Evolutionary conservation across 2,329 filamentous ascomycete species (phyloP).

Genomic region (Diaporthe velutina): DNA sequence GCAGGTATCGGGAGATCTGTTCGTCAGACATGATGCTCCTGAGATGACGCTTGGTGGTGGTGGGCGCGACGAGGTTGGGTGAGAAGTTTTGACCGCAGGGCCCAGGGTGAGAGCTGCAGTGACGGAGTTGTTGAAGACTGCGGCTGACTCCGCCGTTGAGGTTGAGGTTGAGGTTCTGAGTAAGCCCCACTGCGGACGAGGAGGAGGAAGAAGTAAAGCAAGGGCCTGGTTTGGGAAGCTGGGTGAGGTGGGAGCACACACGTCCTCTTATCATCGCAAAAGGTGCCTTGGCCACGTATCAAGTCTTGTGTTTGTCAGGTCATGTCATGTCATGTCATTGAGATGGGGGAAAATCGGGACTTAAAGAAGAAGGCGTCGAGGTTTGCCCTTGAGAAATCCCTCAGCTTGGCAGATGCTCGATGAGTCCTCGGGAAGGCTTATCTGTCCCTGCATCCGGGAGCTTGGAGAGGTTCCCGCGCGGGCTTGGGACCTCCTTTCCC

Average conservation of each 20-base stretch:
- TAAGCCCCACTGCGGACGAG: slow-evolving; percentile 5
- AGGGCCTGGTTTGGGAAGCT: slow-evolving; percentile 9
- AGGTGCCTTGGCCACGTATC: slow-evolving; percentile 8
- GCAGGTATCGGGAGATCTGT: slow-evolving; percentile 67
- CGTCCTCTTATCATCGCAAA: slow-evolving; percentile 39
- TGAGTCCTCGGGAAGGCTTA: slow-evolving; percentile 15
- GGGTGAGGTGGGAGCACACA: slow-evolving; percentile 29
- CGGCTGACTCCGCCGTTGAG: not conserved
- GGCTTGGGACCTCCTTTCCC: not conserved
- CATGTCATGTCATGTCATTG: slow-evolving; percentile 7
- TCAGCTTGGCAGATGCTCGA: slow-evolving; percentile 14
- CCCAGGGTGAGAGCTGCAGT: slow-evolving; percentile 21
- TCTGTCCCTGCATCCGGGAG: slow-evolving; percentile 18
- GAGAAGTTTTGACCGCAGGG: slow-evolving; percentile 33
- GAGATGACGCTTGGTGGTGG: not conserved
- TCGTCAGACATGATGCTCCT: slow-evolving; percentile 47
- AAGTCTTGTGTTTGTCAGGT: not conserved
- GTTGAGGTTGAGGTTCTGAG: slow-evolving; percentile 5
- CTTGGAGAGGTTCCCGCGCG: slow-evolving; percentile 7
- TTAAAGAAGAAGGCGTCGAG: not conserved
- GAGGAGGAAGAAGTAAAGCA: slow-evolving; percentile 23
- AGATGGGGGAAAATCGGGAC: not conserved
- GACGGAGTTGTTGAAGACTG: not conserved
- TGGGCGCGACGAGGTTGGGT: not conserved
- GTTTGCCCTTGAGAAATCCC: slow-evolving; percentile 25